Evolutionary conservation across 768 basidiomycete genomes (phyloP).

Genomic region (Tulasnella sp.): DNA sequence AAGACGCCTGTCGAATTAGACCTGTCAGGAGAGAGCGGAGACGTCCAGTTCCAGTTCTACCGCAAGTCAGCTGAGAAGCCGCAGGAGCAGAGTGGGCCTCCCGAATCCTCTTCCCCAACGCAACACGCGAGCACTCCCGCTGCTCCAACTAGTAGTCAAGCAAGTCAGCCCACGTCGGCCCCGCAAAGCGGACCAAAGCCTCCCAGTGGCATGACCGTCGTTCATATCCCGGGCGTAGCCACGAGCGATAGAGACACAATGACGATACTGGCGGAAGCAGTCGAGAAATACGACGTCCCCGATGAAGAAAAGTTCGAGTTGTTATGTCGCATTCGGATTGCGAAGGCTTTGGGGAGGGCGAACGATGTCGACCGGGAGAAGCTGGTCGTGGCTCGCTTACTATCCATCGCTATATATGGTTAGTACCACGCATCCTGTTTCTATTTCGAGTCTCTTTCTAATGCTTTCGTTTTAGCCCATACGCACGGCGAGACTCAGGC

Average conservation of each 20-base stretch:
- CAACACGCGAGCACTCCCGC: slow-evolving; percentile 38
- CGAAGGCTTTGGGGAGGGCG: slow-evolving; percentile 55
- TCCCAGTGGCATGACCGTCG: slow-evolving; percentile 43
- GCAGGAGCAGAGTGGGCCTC: slow-evolving; percentile 40
- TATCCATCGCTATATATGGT: slow-evolving; percentile 80
- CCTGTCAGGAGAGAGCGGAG: slow-evolving; percentile 9
- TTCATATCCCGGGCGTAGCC: slow-evolving; percentile 54
- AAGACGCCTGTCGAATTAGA: slow-evolving; percentile 28
- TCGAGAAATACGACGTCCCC: slow-evolving; percentile 61
- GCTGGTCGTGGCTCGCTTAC: slow-evolving; percentile 68
- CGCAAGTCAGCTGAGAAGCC: slow-evolving; percentile 42
- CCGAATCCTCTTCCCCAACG: slow-evolving; percentile 31
- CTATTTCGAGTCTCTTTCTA: neutral
- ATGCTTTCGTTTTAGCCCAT: slow-evolving; percentile 44
- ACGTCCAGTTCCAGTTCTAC: slow-evolving; percentile 78
- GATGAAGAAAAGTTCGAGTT: slow-evolving; percentile 82
- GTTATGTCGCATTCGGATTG: slow-evolving; percentile 74
- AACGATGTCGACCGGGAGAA: slow-evolving; percentile 63
- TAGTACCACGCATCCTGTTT: slow-evolving; percentile 20
- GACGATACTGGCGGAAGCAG: slow-evolving; percentile 65
- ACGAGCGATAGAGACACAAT: slow-evolving; percentile 57
- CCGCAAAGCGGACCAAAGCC: slow-evolving; percentile 22
- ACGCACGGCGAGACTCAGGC: slow-evolving; percentile 75
- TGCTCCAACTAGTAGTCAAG: slow-evolving; percentile 27
- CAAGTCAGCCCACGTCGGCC: neutral